Base-by-base conservation (phyloP, 768 basidiomycete species). In the Leccinum rimulosum region DNA sequence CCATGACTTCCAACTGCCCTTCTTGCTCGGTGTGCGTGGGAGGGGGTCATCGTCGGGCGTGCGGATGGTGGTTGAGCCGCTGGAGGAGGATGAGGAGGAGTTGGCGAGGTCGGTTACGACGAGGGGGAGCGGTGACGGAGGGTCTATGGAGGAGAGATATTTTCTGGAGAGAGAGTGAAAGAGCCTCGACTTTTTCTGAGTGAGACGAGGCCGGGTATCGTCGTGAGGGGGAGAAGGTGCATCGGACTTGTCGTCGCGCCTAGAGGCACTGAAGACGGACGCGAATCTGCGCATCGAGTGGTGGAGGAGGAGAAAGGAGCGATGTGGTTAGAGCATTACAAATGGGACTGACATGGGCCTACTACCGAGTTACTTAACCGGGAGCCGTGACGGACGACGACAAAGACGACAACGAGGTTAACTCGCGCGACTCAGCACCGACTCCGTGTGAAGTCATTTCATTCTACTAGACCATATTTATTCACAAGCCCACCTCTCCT, bases 61-160 rank as follows among this genome's bases (percentile, higher is more conserved):
- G 57, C 79, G 84, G 38, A 84, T 70, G 60, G 70, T 71, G 58
- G 77, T 74, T 22, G 81, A 84, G 30, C 79, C 81, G 43, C 82
- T 84, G 45, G 82, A 83, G 33, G 80, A 81, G n/a, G 86, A 88
- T 6, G 86, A 86, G 10, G 83, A 79, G 5, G 86, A 86, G 52
- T 77, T 75, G 14, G 76, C 73, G 49, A 74, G 77, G 68, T 80
- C 65, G 33, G 61, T 63, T 50, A 66, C 58, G 28, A 69, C 55
- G 53, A 75, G 66, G 35, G 64, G 60, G 28, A 67, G 68, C 1
- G 61, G 48, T 4, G 65, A 61, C 30, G 59, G 54, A 28, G 63
- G 64, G 58, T 58, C 66, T 30, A 49, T 43, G 19, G 59, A 45
- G 40, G 67, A 38, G 43, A 52, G 43, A 9, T 62, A 63, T 62